phyloP scores from a whole-genome alignment of 2,329 filamentous ascomycete genomes.

The Exophiala xenobiotica region DNA sequence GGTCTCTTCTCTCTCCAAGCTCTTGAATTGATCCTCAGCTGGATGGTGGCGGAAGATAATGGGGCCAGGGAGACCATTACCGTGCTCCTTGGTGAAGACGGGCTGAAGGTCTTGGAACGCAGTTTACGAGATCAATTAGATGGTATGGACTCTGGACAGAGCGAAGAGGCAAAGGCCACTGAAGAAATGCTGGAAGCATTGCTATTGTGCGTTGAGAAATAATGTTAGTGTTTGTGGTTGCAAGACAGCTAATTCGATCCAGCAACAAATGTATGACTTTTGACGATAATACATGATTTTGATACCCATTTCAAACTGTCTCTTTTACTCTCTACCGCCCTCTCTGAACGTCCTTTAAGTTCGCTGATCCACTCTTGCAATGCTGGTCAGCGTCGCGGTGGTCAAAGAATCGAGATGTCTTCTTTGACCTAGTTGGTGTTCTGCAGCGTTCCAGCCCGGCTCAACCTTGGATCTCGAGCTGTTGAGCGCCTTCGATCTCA shows the following conservation, averaged over 20 bases:
- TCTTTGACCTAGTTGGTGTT: too few relatives aligned
- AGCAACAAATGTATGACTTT: conserved; percentile 7
- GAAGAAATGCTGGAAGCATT: conserved; percentile 68
- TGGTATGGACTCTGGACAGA: conserved; percentile 55
- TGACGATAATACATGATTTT: conserved; percentile 14
- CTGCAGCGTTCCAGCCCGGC: too few relatives aligned
- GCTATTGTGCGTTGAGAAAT: conserved; percentile 44
- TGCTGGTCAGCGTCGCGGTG: not conserved
- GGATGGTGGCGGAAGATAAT: conserved; percentile 85
- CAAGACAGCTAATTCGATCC: conserved; percentile 6
- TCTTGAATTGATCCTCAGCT: conserved; percentile 81
- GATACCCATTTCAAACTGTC: conserved; percentile 8
- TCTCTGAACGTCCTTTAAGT: too few relatives aligned
- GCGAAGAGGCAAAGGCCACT: conserved; percentile 53
- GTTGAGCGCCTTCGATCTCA: not conserved
- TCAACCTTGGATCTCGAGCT: not conserved
- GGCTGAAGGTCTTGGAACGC: conserved; percentile 59
- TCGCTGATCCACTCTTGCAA: too few relatives aligned
- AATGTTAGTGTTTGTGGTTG: conserved; percentile 2
- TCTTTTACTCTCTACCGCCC: too few relatives aligned
- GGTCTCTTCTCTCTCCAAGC: conserved; percentile 81
- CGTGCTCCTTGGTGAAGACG: conserved; percentile 62
- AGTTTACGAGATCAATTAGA: conserved; percentile 70
- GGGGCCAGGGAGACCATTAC: conserved; percentile 68
- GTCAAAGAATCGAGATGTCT: not conserved